Evolutionary conservation across 2,329 filamentous ascomycete genomes (phyloP), one percentile per base, ranked within the genome.

Genomic region (Ophiocordyceps camponoti-saundersi): DNA sequence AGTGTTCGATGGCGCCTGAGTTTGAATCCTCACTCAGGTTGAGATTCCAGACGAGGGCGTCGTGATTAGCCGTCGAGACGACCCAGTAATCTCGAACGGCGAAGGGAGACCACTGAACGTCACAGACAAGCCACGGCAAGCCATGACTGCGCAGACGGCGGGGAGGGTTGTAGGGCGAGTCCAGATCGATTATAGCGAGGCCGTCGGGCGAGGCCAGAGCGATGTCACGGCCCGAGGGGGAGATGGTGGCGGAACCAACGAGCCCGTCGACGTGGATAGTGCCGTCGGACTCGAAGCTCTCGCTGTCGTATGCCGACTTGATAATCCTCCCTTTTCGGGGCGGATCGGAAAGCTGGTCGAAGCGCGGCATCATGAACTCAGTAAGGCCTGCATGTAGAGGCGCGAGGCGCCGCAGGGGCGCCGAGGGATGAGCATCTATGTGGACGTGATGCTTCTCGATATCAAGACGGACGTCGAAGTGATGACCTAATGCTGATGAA

Each of bases 31-130:
- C 81, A 49, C 78, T 74, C 60, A 87, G 73, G 53, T 83, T 86
- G 50, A 95, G 69, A 61, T 95, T 95, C 88, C 88, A 95, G 20
- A 95, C 85, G 45, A 95, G 70, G 20, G 89, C 92, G 55, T 92
- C 87, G 61, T 95, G 89, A 60, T 95, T 95, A 18, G 88, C 90
- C 1, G 89, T 95, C 49, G 87, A 94, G 34, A 87, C 85, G 18
- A 95, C 83, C 89, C 90, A 95, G 57, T 89, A 89, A 61, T 94
- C 85, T 44, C 89, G 78, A 20, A 77, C 79, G 13, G 89, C 85
- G 61, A 95, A 95, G 1, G 90, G 90, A 12, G 87, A 95, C 90
- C 90, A 95, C 63, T 95, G 90, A 29, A 95, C 89, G 62, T 95
- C 90, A 12, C 90, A 88, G 6, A 95, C 89, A 46, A 94, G 80